Conservation (phyloP, 2,329 filamentous ascomycete genomes). For the Dactylonectria macrodidyma region DNA sequence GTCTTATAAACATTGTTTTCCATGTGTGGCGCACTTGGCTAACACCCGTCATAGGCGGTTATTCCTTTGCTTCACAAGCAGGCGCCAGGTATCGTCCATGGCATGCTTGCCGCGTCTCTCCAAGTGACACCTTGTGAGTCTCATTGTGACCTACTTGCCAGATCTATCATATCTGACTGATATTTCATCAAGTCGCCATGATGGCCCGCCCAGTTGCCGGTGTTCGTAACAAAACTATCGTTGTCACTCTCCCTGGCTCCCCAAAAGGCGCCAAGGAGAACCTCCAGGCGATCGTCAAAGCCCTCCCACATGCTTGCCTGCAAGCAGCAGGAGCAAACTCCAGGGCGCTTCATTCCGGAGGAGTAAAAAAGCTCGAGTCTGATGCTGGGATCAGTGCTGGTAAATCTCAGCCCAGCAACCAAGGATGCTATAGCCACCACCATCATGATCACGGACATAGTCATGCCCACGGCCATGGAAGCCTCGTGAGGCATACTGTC, state of each 20-base stretch:
- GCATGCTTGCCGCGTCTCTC: slow-evolving; percentile 90
- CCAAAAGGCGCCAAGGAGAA: slow-evolving; percentile 97
- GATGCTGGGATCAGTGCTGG: slow-evolving; percentile 77
- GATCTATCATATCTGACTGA: slow-evolving; percentile 23
- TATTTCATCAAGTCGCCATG: slow-evolving; percentile 80
- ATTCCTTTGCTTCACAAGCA: slow-evolving; percentile 84
- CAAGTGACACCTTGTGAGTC: slow-evolving; percentile 89
- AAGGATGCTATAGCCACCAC: slow-evolving; percentile 67
- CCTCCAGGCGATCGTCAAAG: slow-evolving; percentile 87
- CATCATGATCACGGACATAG: slow-evolving; percentile 69
- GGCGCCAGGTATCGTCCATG: slow-evolving; percentile 93
- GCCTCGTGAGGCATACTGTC: slow-evolving; percentile 81
- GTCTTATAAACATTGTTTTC: slow-evolving; percentile 58
- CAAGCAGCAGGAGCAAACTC: slow-evolving; percentile 91
- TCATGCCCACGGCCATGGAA: slow-evolving; percentile 71
- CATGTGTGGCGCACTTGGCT: not conserved
- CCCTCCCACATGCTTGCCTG: slow-evolving; percentile 94
- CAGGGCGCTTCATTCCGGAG: slow-evolving; percentile 82
- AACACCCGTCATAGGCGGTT: slow-evolving; percentile 74
- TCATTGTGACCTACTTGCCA: too few species aligned
- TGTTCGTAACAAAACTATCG: slow-evolving; percentile 83
- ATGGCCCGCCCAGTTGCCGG: slow-evolving; percentile 97
- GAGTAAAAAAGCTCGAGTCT: slow-evolving; percentile 85
- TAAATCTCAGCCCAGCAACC: slow-evolving; percentile 53
- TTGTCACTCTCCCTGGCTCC: slow-evolving; percentile 92